Conservation (phyloP, 2,329 filamentous ascomycete species). For the Parascedosporium putredinis region DNA sequence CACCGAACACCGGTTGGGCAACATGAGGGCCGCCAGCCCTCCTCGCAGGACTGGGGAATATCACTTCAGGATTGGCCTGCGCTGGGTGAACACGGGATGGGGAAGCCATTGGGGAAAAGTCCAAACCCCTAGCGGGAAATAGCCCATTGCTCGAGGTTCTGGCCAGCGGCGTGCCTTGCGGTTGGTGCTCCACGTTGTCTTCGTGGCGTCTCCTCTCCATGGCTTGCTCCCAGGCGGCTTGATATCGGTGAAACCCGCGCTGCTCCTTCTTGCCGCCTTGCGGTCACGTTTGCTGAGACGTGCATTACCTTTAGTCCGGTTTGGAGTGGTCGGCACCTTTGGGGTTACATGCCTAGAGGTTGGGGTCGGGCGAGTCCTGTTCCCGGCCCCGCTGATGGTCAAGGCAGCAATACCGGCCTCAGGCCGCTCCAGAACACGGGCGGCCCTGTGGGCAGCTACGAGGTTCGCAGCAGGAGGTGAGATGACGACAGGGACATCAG, state of each 20-base stretch:
- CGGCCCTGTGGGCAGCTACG: neutral
- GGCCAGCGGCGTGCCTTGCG: neutral
- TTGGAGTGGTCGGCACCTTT: conserved; percentile 5
- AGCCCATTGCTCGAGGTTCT: conserved; percentile 3
- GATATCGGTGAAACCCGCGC: conserved; percentile 7
- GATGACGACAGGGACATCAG: conserved; percentile 3
- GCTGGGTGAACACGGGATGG: neutral
- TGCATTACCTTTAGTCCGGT: conserved; percentile 4
- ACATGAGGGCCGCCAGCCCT: neutral
- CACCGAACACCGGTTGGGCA: neutral
- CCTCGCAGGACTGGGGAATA: conserved; percentile 1
- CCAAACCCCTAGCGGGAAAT: neutral
- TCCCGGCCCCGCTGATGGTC: neutral
- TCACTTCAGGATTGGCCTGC: conserved; percentile 1
- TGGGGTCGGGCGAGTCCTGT: neutral
- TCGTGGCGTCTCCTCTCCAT: conserved; percentile 7
- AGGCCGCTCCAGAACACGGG: neutral
- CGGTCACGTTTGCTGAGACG: neutral
- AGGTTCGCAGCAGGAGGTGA: neutral
- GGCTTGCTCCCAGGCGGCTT: conserved; percentile 9
- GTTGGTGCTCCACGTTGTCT: neutral
- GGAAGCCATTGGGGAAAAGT: neutral
- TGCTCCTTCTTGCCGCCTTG: conserved; percentile 5
- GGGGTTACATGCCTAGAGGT: neutral
- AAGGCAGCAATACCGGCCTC: neutral